Evolutionary conservation across 2,329 filamentous ascomycete genomes (phyloP).

Genomic region (Aspergillus tanneri): DNA sequence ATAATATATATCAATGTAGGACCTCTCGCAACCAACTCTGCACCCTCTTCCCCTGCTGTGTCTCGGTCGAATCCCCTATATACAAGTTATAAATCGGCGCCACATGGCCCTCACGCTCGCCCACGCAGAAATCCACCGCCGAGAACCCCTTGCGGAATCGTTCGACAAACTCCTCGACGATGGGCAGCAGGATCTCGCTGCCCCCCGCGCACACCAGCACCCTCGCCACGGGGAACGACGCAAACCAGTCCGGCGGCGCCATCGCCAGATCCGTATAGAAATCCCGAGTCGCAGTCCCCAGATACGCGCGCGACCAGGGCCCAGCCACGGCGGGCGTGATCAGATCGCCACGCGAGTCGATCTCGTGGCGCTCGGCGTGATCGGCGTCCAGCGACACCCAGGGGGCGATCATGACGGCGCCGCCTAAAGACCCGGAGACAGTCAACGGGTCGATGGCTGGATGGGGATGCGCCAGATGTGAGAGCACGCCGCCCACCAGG

Average conservation of each 20-base stretch:
- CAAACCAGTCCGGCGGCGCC: constrained; percentile 56
- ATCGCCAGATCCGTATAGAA: constrained; percentile 55
- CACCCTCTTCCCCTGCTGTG: constrained; percentile 42
- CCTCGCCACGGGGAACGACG: constrained; percentile 48
- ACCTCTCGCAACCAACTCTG: constrained; percentile 35
- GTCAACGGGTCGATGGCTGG: constrained; percentile 48
- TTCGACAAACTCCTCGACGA: constrained; percentile 52
- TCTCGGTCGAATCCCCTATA: constrained; percentile 36
- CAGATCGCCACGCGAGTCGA: constrained; percentile 54
- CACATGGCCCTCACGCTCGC: constrained; percentile 42
- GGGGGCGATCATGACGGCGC: constrained; percentile 56
- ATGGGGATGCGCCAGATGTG: constrained; percentile 55
- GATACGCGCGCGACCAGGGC: constrained; percentile 52
- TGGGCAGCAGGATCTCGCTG: constrained; percentile 58
- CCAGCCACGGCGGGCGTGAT: constrained; percentile 43
- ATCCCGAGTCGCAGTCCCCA: constrained; percentile 44
- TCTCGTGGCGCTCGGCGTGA: constrained; percentile 41
- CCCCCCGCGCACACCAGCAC: constrained; percentile 56
- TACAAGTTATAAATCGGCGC: constrained; percentile 43
- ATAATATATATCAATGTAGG: constrained; percentile 8
- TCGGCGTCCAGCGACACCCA: constrained; percentile 56
- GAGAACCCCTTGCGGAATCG: constrained; percentile 44
- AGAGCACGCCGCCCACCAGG: constrained; percentile 40
- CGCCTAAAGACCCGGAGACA: constrained; percentile 48
- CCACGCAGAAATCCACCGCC: constrained; percentile 37